Conservation (phyloP, 1,139 yeast genomes). For the Saccharomyces hybrid region DNA sequence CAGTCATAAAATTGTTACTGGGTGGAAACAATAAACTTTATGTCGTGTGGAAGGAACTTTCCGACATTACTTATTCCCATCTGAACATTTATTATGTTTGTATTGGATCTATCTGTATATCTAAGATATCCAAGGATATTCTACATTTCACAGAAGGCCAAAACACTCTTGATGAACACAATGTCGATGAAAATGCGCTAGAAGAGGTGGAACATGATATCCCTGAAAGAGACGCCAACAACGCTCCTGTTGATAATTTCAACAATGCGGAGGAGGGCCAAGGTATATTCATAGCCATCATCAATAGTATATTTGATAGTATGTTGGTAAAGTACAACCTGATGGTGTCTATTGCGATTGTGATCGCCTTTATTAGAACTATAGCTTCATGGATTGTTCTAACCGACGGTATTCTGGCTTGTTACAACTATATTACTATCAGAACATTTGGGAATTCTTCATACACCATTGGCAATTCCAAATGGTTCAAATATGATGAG, state of each 20-base stretch:
- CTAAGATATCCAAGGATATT: slow-evolving; percentile 6
- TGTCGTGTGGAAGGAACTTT: not conserved
- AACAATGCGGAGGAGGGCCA: not conserved
- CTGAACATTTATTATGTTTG: slow-evolving; percentile 19
- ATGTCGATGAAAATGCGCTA: not conserved
- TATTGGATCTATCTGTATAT: slow-evolving; percentile 19
- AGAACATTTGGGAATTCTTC: not conserved
- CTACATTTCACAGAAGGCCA: not conserved
- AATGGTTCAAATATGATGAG: not conserved
- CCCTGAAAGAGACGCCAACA: not conserved
- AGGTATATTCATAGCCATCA: not conserved
- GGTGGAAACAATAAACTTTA: not conserved
- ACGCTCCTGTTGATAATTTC: not conserved
- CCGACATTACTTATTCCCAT: slow-evolving; percentile 10
- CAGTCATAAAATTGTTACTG: not conserved
- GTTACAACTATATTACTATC: not conserved
- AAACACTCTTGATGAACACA: not conserved
- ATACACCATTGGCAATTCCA: not conserved
- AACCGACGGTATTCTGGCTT: not conserved
- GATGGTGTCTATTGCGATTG: not conserved
- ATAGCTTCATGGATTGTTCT: not conserved
- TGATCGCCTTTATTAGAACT: not conserved
- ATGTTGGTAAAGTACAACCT: not conserved
- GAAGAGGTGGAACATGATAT: not conserved
- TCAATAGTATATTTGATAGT: not conserved